These are phyloP conservation scores for Arabidopsis arenosa DNA, from an alignment of 345 rosid genomes.

Conservation along the genomic window DNA sequence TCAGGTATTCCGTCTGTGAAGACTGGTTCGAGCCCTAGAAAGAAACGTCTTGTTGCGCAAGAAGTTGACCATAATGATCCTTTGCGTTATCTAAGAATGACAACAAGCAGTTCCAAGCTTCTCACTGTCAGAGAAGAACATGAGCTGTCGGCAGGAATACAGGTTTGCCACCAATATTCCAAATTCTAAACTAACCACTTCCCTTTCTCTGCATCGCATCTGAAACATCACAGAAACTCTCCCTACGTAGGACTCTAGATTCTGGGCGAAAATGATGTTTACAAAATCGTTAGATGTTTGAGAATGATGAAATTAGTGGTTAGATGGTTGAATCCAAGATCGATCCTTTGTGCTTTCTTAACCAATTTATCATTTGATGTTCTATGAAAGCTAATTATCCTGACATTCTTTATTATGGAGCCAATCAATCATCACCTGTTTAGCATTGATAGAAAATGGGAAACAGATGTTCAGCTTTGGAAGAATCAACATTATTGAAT, in stretches of 20 bases:
- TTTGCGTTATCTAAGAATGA: slow-evolving; percentile 72
- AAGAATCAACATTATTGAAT: neutral
- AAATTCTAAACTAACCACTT: slow-evolving; percentile 10
- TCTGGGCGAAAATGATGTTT: slow-evolving; percentile 2
- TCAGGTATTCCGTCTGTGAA: slow-evolving; percentile 58
- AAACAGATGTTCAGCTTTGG: neutral
- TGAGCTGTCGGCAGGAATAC: slow-evolving; percentile 85
- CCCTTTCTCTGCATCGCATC: neutral
- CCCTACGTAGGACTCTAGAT: slow-evolving; percentile 13
- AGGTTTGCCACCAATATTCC: slow-evolving; percentile 55
- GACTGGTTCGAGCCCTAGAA: slow-evolving; percentile 57
- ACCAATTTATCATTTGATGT: neutral
- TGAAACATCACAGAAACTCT: neutral
- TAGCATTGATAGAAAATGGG: neutral
- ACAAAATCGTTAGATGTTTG: neutral
- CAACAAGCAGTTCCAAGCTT: slow-evolving; percentile 72
- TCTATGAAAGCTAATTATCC: slow-evolving; percentile 12
- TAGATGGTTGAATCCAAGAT: neutral
- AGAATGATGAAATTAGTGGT: slow-evolving; percentile 22
- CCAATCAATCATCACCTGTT: neutral
- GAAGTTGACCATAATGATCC: slow-evolving; percentile 82
- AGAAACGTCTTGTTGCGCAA: slow-evolving; percentile 61
- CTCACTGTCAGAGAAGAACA: slow-evolving; percentile 85
- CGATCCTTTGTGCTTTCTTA: neutral
- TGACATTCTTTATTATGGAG: neutral